These are phyloP conservation scores for Lenzites betulinus DNA, from an alignment of 768 basidiomycete genomes.

Conservation along the genomic window DNA sequence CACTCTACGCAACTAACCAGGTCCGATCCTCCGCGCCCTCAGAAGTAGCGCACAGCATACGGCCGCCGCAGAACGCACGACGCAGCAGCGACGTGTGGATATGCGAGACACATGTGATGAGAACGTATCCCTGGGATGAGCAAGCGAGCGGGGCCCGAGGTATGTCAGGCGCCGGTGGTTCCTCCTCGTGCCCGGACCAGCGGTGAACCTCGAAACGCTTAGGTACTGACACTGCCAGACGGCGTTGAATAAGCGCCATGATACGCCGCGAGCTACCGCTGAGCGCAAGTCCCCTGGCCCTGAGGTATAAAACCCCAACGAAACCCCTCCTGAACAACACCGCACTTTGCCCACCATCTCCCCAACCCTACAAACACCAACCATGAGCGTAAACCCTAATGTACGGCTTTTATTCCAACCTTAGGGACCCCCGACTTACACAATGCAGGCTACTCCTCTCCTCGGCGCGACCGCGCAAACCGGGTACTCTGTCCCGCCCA, in stretches of 20 bases:
- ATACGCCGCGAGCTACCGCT: too few species aligned
- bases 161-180: neutral
- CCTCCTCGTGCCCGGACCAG: neutral
- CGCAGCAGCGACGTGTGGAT: neutral
- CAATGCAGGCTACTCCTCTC: neutral
- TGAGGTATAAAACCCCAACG: too few species aligned
- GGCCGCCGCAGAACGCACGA: neutral
- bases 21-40: neutral
- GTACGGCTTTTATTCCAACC: neutral
- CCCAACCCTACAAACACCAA: too few species aligned
- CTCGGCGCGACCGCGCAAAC: slow-evolving; percentile 41
- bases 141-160: neutral
- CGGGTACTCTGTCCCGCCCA: slow-evolving; percentile 40
- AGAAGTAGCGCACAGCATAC: neutral
- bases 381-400: neutral
- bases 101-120: neutral
- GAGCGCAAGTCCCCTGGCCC: too few species aligned
- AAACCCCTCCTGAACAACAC: too few species aligned
- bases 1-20: neutral
- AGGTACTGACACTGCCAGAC: neutral
- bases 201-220: neutral
- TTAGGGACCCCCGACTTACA: neutral
- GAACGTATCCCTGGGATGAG: neutral
- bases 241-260: neutral
- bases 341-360: too few species aligned